phyloP scores from a whole-genome alignment of 176 grass and related monocot genomes.

The Neostapfia colusana region DNA sequence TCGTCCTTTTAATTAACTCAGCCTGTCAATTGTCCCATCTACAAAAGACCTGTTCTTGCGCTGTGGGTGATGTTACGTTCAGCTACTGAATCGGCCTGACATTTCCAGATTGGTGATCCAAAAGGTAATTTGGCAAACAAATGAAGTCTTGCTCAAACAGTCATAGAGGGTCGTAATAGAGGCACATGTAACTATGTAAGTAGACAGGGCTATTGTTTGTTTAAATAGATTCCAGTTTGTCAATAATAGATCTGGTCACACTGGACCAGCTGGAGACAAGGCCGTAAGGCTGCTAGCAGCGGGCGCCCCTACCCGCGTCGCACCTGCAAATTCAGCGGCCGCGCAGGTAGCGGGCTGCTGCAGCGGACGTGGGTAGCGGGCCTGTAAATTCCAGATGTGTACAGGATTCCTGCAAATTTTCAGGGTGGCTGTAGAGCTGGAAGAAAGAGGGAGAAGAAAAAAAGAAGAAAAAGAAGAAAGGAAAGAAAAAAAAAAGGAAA shows the following conservation, averaged over 20 bases:
- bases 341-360: too few species aligned
- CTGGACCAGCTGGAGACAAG: constrained; percentile 24
- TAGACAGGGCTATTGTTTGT: neutral
- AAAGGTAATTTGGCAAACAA: constrained; percentile 28
- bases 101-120: constrained; percentile 16
- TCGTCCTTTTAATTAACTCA: neutral
- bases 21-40: constrained; percentile 10
- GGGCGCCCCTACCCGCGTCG: too few species aligned
- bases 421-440: too few species aligned
- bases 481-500: too few species aligned
- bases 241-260: constrained; percentile 26
- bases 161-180: neutral
- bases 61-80: constrained; percentile 22
- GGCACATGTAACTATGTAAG: constrained; percentile 41
- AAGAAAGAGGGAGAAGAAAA: too few species aligned
- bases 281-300: too few species aligned
- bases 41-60: neutral
- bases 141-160: neutral
- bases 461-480: too few species aligned
- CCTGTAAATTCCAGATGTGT: too few species aligned
- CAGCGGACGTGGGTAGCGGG: too few species aligned
- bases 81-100: constrained; percentile 29
- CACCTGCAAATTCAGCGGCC: too few species aligned
- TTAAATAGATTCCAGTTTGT: too few species aligned
- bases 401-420: too few species aligned